Conservation (phyloP, 352 stramenopile genomes). For the Pythium sukuiense region DNA sequence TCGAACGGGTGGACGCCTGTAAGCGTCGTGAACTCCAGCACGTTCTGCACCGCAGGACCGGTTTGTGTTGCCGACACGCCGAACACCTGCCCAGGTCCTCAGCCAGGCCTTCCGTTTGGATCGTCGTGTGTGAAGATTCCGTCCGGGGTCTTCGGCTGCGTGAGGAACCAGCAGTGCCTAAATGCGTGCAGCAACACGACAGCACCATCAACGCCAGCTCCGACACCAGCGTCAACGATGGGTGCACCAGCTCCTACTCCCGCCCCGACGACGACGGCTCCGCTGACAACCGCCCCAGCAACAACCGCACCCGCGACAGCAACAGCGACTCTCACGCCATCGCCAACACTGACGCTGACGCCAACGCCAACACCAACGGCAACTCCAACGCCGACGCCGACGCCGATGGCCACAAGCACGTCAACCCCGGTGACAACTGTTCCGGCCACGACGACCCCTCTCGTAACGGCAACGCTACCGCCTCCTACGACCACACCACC, state of each 20-base stretch:
- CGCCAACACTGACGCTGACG: neutral
- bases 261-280: neutral
- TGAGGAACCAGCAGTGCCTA: slow-evolving; percentile 18
- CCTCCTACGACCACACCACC: neutral
- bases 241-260: neutral
- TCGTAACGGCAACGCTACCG: neutral
- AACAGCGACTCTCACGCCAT: neutral
- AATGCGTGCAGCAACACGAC: neutral
- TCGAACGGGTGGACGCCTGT: slow-evolving; percentile 21
- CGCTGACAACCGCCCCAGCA: neutral
- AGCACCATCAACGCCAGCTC: neutral
- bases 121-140: slow-evolving; percentile 19
- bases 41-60: slow-evolving; percentile 10
- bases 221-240: neutral
- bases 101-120: slow-evolving; percentile 22
- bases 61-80: slow-evolving; percentile 13
- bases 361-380: neutral
- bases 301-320: neutral
- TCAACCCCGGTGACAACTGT: neutral
- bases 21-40: slow-evolving; percentile 11
- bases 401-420: neutral
- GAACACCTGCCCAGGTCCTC: slow-evolving; percentile 11
- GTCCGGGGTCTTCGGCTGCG: slow-evolving; percentile 23
- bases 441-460: neutral
- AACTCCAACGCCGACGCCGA: neutral